Evolutionary conservation across 306 rosid genomes (phyloP), one percentile per base, ranked within the genome.

Genomic region (Ceratonia siliqua): DNA sequence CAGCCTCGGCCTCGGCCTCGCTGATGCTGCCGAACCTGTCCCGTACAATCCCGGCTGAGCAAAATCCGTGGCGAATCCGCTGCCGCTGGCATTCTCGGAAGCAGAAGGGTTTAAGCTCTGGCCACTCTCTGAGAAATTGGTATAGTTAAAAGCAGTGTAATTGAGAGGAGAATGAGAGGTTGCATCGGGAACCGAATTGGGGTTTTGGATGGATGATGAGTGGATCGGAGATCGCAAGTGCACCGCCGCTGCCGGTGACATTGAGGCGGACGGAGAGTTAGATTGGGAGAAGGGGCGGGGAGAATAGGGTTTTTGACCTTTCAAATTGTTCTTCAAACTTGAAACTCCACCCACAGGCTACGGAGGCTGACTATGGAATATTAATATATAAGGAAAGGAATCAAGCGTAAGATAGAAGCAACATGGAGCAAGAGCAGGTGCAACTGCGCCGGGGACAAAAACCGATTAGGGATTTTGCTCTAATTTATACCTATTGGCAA

Each of bases 211-310:
- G 45, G 88, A 46, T 17, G 82, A 62, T 55, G 87, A 36, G 45
- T 25, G 41, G 45, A 82, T 74, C 81, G 92, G 79, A 43, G 96
- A 76, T 71, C 68, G 84, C 28, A 70, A 22, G 28, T 81, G 85
- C 46, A 78, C 81, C 52, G 89, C 80, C 76, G 89, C 82, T 76
- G 89, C 73, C 76, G 89, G 77, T 74, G 96, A 39, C 93, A 86
- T 87, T 78, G 10, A 4, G 62, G 76, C 32, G 77, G 3, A 25
- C n/a, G 30, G 45, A 36, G 43, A 36, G 63, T 32, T n/a, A 57
- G 56, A 71, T 39, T n/a, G 69, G 38, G 50, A 6, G 56, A n/a
- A 0, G 13, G 42, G 7, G 28, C 21, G 15, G 46, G 28, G 45
- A 32, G 70, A 59, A 72, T 78, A 74, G 83, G 91, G 89, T 81